Evolutionary conservation across 225 moss, liverwort and hornwort species (phyloP).

Genomic region (Antitrichia curtipendula): DNA sequence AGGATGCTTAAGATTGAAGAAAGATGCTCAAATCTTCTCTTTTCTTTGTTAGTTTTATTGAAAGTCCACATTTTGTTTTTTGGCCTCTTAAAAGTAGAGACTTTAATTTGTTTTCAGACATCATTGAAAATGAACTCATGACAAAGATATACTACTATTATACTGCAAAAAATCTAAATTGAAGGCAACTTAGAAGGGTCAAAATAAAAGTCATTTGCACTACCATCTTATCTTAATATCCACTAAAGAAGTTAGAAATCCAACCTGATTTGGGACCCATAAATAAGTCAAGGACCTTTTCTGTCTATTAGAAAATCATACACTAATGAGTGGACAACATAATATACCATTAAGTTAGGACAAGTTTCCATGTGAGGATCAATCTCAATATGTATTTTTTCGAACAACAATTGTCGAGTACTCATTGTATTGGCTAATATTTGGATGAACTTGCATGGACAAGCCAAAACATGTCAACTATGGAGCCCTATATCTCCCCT

Average conservation of each 20-base stretch:
- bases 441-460: fast-evolving
- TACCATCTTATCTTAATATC: not conserved
- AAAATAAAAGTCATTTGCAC: not conserved
- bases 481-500: fast-evolving
- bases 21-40: not conserved
- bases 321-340: no score
- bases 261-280: not conserved
- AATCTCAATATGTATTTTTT: not conserved
- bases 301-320: not conserved
- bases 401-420: not conserved
- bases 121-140: not conserved
- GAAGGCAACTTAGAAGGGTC: not conserved
- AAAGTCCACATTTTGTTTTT: not conserved
- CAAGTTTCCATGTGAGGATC: not conserved
- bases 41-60: not conserved
- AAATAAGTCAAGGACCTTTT: not conserved
- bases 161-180: not conserved
- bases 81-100: not conserved
- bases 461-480: fast-evolving
- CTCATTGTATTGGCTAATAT: not conserved
- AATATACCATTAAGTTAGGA: not conserved
- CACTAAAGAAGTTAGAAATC: not conserved
- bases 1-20: not conserved
- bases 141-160: not conserved
- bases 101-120: no score